Base-by-base conservation (phyloP, 139 green algal species). In the Eudorina sp. region DNA sequence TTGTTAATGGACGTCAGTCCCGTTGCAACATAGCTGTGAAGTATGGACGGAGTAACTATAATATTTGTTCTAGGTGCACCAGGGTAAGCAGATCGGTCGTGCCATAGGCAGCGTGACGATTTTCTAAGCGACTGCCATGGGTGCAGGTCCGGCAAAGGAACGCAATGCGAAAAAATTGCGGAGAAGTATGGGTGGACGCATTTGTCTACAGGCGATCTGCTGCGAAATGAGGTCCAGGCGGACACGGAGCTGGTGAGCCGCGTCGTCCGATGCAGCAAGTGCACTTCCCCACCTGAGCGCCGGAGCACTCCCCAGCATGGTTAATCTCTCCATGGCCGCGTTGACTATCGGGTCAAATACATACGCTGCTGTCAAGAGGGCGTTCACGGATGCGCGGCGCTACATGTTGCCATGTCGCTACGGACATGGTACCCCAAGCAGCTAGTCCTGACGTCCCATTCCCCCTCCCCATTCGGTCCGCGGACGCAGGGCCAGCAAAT, bases 61-160 rank as follows among this genome's bases (percentile, higher is more conserved):
- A 80, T 93, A 1, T 92, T 91, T 62, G 88, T 92, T 38, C 85
- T 93, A 3, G 90, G 90, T 21, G 88, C 90, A 18, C 90, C 90
- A 9, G 90, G 90, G 60, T 84, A 72, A 72, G 77, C 16, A 14
- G 51, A 51, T 41, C 5, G 8, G 46, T 41, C 25, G 31, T 18
- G 36, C 14, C 14, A 0, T 69, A 27, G 13, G 34, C 34, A 21
- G 13, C 53, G 7, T 58, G 70, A 16, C 13, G 3, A 73, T 0
- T 34, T 41, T 51, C 58, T 85, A 60, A 72, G 40, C 2, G 48
- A 58, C 23, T 41, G 5, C 29, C 55, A 14, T 2, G 16, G 4
- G 2, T 11, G 80, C 89, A 94, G 91, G 74, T 79, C 89, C n/a
- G 92, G 91, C 66, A 95, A 94, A 43, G 91, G 91, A 18, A 94